Evolutionary conservation across 1,284 basidiomycete species (phyloP).

Genomic region (Meripilus lineatus): DNA sequence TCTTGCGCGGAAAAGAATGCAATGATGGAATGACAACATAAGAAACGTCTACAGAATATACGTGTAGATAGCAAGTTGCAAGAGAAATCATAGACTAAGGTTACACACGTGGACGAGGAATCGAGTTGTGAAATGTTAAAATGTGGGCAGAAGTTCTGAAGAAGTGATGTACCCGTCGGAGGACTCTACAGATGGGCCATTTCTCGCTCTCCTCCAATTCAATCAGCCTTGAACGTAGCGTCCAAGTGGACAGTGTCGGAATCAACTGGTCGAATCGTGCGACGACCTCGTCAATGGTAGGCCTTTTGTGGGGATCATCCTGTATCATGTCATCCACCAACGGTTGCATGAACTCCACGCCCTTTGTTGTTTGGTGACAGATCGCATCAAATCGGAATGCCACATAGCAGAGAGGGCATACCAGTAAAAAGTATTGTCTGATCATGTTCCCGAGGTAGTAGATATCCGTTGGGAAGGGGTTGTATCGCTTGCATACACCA

Average conservation of each 20-base stretch:
- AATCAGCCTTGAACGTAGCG: not conserved
- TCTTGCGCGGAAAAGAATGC: too few relatives aligned
- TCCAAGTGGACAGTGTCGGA: conserved; percentile 5
- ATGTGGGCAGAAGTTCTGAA: too few relatives aligned
- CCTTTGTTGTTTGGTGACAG: conserved; percentile 6
- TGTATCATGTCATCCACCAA: conserved; percentile 8
- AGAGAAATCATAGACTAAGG: too few relatives aligned
- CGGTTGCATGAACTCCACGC: conserved; percentile 12
- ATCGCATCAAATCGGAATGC: not conserved
- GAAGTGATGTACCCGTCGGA: too few relatives aligned
- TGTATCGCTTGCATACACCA: conserved; percentile 7
- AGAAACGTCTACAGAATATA: too few relatives aligned
- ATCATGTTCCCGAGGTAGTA: conserved; percentile 28
- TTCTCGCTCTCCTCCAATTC: too few relatives aligned
- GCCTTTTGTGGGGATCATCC: conserved; percentile 7
- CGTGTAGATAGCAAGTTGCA: too few relatives aligned
- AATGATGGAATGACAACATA: too few relatives aligned
- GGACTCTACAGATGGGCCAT: too few relatives aligned
- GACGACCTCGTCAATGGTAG: conserved; percentile 11
- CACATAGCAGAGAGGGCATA: not conserved
- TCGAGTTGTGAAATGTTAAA: too few relatives aligned
- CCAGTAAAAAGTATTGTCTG: conserved; percentile 23
- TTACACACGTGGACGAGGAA: too few relatives aligned
- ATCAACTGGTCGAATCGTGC: conserved; percentile 6
- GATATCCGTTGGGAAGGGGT: conserved; percentile 26